phyloP scores from a whole-genome alignment of 148 eudicot species.

The Euryodendron excelsum region DNA sequence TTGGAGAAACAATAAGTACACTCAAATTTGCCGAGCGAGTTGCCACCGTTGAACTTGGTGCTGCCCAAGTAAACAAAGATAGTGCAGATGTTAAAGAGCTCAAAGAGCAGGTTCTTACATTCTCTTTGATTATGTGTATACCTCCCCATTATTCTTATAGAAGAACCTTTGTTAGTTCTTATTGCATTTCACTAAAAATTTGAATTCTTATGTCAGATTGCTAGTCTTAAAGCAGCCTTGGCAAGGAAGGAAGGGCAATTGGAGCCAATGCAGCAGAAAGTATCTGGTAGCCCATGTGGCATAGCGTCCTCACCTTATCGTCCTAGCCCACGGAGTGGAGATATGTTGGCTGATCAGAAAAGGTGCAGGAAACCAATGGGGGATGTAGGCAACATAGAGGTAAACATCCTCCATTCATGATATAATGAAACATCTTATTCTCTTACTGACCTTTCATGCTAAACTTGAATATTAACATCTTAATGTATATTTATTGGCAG shows the following conservation, averaged over 20 bases:
- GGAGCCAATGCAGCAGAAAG: constrained; percentile 35
- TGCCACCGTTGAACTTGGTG: constrained; percentile 96
- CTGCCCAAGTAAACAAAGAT: constrained; percentile 87
- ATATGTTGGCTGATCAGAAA: constrained; percentile 30
- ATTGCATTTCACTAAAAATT: not conserved
- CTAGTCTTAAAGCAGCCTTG: constrained; percentile 82
- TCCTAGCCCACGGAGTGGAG: constrained; percentile 35
- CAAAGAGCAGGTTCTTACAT: constrained; percentile 74
- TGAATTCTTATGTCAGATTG: constrained; percentile 47
- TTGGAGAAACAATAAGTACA: constrained; percentile 93
- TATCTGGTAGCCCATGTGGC: constrained; percentile 49
- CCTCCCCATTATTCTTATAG: not conserved
- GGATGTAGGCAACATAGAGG: constrained; percentile 81
- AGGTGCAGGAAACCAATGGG: constrained; percentile 62
- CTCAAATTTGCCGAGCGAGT: constrained; percentile 98
- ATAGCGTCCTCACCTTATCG: constrained; percentile 43
- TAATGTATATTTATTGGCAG: no score
- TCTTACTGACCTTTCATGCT: not conserved
- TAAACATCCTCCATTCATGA: constrained; percentile 15
- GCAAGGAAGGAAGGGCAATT: constrained; percentile 71
- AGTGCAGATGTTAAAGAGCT: constrained; percentile 86
- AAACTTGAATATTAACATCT: constrained; percentile 1
- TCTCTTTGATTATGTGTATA: constrained; percentile 2
- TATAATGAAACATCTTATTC: no score
- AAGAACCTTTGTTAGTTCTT: not conserved